Evolutionary conservation across 164 flowering plant genomes (phyloP), one percentile per base, ranked within the genome.

Genomic region (Kingdonia uniflora): DNA sequence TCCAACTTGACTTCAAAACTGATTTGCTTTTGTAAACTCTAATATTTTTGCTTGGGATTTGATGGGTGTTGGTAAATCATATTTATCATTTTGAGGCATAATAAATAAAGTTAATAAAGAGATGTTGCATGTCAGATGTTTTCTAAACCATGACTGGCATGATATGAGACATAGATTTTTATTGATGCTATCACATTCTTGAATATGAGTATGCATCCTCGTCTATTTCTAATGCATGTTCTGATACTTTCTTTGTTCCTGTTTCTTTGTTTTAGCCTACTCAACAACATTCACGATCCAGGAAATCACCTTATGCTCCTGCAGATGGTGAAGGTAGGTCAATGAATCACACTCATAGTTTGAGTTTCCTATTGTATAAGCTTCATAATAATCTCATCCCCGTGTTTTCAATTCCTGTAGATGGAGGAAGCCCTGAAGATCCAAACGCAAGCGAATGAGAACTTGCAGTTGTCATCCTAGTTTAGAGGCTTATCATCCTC

Each of bases 271-370:
- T 19, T 52, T 69, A 81, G 87, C 87, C 84, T 25, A 79, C 92
- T 5, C 82, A 80, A 44, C 86, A 82, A 45, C 86, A 85, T 66
- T 61, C 61, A n/a, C 82, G 80, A 20, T 70, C 85, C 25, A 72
- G 80, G 65, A 78, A 78, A 59, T 78, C 82, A 23, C 75, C 78
- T 43, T 80, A 82, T 74, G 82, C 94, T 55, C 78, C 79, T 33
- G 37, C 66, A n/a, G 71, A 67, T 46, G 56, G 63, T 33, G 66
- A 67, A 62, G 67, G 71, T 67, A 58, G n/a, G 49, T 54, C 22
- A 40, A 22, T 42, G 22, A 17, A 10, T 43, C 16, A 42, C 5
- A 14, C 42, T 54, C 21, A 22, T 54, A 41, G 7, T 21, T 39
- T 19, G n/a, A 8, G 20, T 10, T 29, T 29, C 8, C 35, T 29